Percentiles rank a stretch among this genome's conserved stretches.
Evolutionary conservation across 495 filamentous ascomycete genomes (phyloP).

Genomic region (Neurospora pannonica): DNA sequence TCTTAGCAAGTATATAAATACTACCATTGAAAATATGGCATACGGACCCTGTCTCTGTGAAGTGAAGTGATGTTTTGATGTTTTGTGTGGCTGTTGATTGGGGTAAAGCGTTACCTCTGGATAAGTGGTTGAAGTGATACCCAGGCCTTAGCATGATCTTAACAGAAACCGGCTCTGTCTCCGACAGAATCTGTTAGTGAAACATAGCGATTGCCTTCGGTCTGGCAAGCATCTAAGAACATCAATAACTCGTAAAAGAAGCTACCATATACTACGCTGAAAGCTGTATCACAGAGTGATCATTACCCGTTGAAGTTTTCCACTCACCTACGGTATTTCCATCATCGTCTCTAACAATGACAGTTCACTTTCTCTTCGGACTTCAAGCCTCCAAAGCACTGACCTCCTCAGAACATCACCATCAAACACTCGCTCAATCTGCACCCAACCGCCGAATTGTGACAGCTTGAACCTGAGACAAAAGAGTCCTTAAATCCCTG

Average conservation of each 20-base stretch:
- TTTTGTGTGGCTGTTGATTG: neutral
- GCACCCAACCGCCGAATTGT: neutral
- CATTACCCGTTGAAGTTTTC: neutral
- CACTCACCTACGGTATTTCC: neutral
- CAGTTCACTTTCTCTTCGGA: neutral
- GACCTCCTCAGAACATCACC: neutral
- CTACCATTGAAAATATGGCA: neutral
- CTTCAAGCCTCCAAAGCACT: neutral
- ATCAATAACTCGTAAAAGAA: too few relatives aligned
- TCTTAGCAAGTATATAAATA: neutral
- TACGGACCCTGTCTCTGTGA: neutral
- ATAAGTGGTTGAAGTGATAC: neutral
- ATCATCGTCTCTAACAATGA: neutral
- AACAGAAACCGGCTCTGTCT: neutral
- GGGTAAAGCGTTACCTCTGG: neutral
- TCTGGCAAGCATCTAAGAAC: neutral
- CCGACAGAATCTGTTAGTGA: neutral
- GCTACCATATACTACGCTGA: neutral
- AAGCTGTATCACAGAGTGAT: neutral
- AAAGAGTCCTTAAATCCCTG: neutral
- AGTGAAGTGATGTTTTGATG: neutral
- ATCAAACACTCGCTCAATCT: neutral
- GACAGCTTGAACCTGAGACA: neutral
- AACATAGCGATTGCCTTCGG: neutral
- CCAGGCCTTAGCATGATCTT: neutral